Base-by-base conservation (phyloP, 441 rosid genomes). In the Jatropha podagrica region DNA sequence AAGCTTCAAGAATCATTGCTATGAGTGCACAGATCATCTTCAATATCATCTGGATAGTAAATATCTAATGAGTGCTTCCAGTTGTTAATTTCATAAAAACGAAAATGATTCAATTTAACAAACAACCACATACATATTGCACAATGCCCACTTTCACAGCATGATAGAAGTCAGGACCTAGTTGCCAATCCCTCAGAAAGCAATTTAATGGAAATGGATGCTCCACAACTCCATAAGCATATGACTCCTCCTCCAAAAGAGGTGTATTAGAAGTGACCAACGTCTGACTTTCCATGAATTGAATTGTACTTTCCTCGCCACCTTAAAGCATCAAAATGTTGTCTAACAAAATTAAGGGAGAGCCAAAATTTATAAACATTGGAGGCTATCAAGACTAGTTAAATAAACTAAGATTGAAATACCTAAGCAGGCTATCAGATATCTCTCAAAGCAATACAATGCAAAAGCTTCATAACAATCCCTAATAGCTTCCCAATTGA, bases 381-480 rank as follows among this genome's bases (percentile, higher is more conserved):
- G 74, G n/a, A 72, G 69, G 27, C 65, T 17, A 69, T n/a, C 49
- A 71, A 56, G 38, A 59, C 37, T 7, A 38, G 55, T 3, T 51
- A 20, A 69, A 18, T 59, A 64, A 13, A 70, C 14, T n/a, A 15
- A n/a, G 20, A 41, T 62, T 26, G 9, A 20, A 68, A 75, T 93
- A 95, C 99, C 99, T 86, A 95, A 82, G 85, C 99, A 95, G 49
- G 98, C 99, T 74, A 95, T 95, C 83, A 93, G 80, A 83, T 95
- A 95, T 91, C 99, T 88, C 87, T 95, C 98, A 62, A 95, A 95
- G 87, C 98, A 95, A 82, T 95, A 95, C 81, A 95, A 82, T 9
- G 98, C 99, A 85, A 95, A 93, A 79, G 99, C 99, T 83, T 95
- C 99, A 75, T 95, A 95, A 84, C 98, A 95, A 82, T 93, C 99